Conservation (phyloP, 192 early-diverging fungal genomes). For the Dimargaris cristalligena region DNA sequence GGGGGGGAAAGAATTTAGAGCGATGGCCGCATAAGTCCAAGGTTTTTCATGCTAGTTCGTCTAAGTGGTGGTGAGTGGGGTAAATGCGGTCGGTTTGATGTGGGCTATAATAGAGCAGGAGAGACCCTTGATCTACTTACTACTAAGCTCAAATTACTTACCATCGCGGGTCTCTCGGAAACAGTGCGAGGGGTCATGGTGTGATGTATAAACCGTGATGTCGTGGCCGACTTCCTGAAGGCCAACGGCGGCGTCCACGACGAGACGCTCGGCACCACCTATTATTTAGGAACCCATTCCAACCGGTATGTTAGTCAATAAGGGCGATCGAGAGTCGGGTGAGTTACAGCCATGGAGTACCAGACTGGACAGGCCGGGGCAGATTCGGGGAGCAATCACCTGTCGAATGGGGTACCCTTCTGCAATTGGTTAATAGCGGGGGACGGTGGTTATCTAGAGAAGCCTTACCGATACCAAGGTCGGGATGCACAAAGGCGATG, state of each 20-base stretch:
- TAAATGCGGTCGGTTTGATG: neutral
- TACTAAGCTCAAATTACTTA: conserved; percentile 12
- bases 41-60: neutral
- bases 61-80: neutral
- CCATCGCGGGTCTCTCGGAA: conserved; percentile 85
- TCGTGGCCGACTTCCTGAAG: conserved; percentile 63
- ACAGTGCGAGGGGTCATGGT: conserved; percentile 74
- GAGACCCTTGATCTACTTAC: neutral
- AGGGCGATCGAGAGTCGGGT: too few species aligned
- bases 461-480: conserved; percentile 71
- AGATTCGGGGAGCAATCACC: too few species aligned
- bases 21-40: neutral
- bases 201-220: conserved; percentile 73
- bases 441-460: neutral
- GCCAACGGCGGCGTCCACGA: conserved; percentile 79
- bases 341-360: too few species aligned
- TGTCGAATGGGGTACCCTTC: too few species aligned
- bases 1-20: neutral
- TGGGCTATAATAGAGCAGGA: neutral
- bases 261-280: conserved; percentile 87
- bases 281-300: too few species aligned
- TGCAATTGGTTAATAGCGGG: neutral
- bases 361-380: too few species aligned
- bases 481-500: conserved; percentile 80
- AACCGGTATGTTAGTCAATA: too few species aligned